These are phyloP conservation scores for Amanita muscaria DNA, from an alignment of 768 basidiomycete genomes.

Conservation along the genomic window DNA sequence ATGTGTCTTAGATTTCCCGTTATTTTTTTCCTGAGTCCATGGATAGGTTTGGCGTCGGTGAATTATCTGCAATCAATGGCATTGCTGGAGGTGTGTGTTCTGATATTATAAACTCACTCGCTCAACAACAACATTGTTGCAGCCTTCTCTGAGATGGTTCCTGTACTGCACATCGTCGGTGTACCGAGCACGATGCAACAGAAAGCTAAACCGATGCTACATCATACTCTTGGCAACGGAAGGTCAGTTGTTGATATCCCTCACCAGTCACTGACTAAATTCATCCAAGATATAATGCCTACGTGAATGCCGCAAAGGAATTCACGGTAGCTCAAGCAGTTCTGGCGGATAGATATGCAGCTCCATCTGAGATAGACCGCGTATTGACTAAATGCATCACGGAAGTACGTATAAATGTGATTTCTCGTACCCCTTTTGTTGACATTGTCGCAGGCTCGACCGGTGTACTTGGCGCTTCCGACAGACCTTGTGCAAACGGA, in stretches of 20 bases:
- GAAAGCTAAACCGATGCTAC: constrained; percentile 63
- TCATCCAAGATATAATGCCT: constrained; percentile 64
- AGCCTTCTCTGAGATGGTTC: constrained; percentile 86
- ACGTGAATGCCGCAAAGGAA: constrained; percentile 63
- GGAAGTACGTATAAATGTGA: constrained; percentile 25
- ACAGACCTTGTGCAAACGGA: constrained; percentile 70
- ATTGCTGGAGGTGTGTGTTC: constrained; percentile 58
- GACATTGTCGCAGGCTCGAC: constrained; percentile 47
- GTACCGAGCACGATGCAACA: constrained; percentile 70
- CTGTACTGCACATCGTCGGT: constrained; percentile 83
- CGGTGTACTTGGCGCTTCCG: constrained; percentile 82
- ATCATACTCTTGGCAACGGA: constrained; percentile 85
- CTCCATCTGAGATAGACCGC: constrained; percentile 69
- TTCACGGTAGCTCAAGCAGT: constrained; percentile 64
- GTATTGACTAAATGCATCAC: constrained; percentile 63
- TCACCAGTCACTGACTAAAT: too few species aligned
- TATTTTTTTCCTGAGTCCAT: constrained; percentile 2
- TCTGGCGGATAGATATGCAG: constrained; percentile 43
- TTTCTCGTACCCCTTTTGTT: not conserved
- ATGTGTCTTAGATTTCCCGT: constrained; percentile 10
- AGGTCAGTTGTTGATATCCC: constrained; percentile 27
- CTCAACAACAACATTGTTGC: not conserved
- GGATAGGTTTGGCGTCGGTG: constrained; percentile 83
- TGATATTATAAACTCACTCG: not conserved
- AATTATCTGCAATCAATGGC: constrained; percentile 80